Percentiles rank a stretch among this genome's conserved stretches.
Conservation (phyloP, 139 green algal species). For the Micromonas pusilla region DNA sequence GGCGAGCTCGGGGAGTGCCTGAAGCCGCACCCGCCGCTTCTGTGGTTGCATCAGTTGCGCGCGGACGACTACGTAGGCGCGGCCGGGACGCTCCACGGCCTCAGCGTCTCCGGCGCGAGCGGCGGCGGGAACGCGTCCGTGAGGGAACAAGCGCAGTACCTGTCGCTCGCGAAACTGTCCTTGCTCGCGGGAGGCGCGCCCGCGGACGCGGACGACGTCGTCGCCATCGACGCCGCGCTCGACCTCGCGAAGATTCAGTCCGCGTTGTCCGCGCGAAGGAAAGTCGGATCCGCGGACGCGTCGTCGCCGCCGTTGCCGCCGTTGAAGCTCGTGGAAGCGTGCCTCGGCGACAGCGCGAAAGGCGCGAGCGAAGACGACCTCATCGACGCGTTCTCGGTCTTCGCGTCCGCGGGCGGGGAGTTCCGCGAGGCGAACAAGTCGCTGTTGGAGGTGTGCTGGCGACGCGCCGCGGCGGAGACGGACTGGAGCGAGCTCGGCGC, state of each 20-base stretch:
- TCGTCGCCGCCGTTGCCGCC: background rate
- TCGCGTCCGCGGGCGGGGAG: background rate
- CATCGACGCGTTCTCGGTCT: background rate
- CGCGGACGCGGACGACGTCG: background rate
- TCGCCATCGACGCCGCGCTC: background rate
- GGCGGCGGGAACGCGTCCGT: background rate
- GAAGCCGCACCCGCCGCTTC: background rate
- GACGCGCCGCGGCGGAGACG: background rate
- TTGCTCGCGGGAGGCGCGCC: background rate
- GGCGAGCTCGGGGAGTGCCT: background rate
- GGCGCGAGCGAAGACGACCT: background rate
- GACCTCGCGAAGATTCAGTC: background rate
- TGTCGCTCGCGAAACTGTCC: conserved; percentile 3
- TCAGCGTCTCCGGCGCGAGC: background rate
- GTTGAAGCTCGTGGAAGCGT: background rate
- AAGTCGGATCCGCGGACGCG: background rate
- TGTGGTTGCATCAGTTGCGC: background rate
- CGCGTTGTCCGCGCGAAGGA: background rate
- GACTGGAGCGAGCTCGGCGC: background rate
- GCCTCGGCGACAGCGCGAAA: background rate
- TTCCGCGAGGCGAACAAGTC: background rate
- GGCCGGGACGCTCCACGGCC: background rate
- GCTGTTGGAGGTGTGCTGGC: background rate
- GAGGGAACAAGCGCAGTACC: background rate
- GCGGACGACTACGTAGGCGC: background rate